Base-by-base conservation (phyloP, 1,284 basidiomycete species). In the Pseudozyma sp. region DNA sequence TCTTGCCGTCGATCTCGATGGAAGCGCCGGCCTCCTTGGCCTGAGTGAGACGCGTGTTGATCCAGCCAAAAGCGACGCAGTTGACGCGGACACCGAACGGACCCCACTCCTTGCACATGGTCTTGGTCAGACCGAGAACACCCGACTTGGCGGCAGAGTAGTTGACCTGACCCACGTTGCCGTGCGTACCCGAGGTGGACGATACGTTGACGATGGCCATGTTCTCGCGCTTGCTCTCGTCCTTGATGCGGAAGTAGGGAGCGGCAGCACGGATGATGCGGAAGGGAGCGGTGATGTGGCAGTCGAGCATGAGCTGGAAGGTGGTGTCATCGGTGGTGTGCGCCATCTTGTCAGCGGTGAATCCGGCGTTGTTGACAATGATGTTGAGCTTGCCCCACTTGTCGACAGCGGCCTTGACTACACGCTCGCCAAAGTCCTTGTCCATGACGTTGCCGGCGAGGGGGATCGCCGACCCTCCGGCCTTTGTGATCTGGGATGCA, bases 91-190 rank as follows among this genome's bases (percentile, higher is more conserved):
- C 92, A 75, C 90, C 90, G 83, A 91, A 94, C 7, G 87, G 84
- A 59, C 93, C 92, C 92, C 92, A 94, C 84, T 94, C 92, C 84
- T 94, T 94, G 61, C 90, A 90, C 74, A 92, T 89, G 14, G 92
- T 94, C 87, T 93, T 93, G 42, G 92, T 92, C 58, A 94, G 85
- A 34, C 92, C 92, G 4, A 66, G 30, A 5, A 80, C 76, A 43
- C 61, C 77, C 3, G 78, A 51, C 58, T 81, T 81, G 48, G 77
- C 78, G 33, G 71, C 76, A 30, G 78, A 69, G 80, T 94, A 94
- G 86, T 94, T 94, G 39, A 88, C 90, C 84, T 94, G 93, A 3
- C 93, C 93, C 54, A 92, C 90, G 61, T 81, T 81, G 49, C 80
- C 80, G 65, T 81, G 79, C 9, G 68, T 70, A 37, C 80, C 75